Evolutionary conservation across 208 protist species (phyloP).

Genomic region (Leishmania tropica): DNA sequence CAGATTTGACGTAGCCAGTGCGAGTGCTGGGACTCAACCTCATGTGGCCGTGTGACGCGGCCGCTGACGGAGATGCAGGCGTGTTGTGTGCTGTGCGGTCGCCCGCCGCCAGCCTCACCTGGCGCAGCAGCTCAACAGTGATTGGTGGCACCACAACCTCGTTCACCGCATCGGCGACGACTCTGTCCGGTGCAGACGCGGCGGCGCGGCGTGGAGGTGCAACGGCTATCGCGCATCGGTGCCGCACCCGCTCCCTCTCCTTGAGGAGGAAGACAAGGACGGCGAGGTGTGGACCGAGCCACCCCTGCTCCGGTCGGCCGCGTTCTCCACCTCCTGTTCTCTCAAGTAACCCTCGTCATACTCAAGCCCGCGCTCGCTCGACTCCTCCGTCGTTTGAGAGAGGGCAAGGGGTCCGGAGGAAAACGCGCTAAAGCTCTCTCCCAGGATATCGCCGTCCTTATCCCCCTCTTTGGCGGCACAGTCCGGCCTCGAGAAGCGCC

Average conservation of each 20-base stretch:
- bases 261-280: not conserved
- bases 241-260: not conserved
- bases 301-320: not conserved
- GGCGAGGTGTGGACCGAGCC: not conserved
- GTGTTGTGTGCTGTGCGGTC: not conserved
- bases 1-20: not conserved
- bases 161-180: not conserved
- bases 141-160: constrained; percentile 9
- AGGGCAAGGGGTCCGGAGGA: not conserved
- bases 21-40: constrained; percentile 14
- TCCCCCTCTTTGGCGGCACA: not conserved
- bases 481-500: not conserved
- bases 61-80: not conserved
- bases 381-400: constrained; percentile 21
- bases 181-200: not conserved
- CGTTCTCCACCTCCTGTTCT: constrained; percentile 2
- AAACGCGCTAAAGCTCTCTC: not conserved
- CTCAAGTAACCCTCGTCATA: constrained; percentile 33
- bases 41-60: not conserved
- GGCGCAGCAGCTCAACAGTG: constrained; percentile 32
- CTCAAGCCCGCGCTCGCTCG: constrained; percentile 21
- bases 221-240: not conserved
- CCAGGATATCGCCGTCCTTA: not conserved
- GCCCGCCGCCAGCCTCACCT: constrained; percentile 8
- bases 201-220: not conserved